Conservation (phyloP, 2,329 filamentous ascomycete species). For the Alternaria angustiovoidea region DNA sequence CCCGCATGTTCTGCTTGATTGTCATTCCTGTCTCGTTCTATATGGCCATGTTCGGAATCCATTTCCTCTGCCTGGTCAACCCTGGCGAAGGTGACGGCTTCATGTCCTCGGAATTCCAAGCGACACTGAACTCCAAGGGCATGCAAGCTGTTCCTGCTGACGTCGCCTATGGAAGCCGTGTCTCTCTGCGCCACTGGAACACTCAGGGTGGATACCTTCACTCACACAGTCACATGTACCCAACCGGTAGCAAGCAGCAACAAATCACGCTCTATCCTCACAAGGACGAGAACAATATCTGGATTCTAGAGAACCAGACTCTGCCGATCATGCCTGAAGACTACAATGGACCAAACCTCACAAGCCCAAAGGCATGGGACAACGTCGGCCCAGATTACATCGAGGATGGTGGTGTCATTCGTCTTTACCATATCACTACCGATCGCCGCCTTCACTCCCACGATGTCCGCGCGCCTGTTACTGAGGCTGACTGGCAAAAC, state of each 20-base stretch:
- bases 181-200: slow-evolving; percentile 91
- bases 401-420: slow-evolving; percentile 80
- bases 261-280: slow-evolving; percentile 98
- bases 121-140: slow-evolving; percentile 92
- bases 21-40: slow-evolving; percentile 90
- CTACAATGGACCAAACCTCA: slow-evolving; percentile 76
- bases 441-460: slow-evolving; percentile 94
- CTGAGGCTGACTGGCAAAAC: slow-evolving; percentile 77
- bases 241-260: slow-evolving; percentile 96
- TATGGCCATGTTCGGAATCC: slow-evolving; percentile 95
- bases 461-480: slow-evolving; percentile 72
- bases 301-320: slow-evolving; percentile 94
- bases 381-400: slow-evolving; percentile 73
- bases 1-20: slow-evolving; percentile 89
- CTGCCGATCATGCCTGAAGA: slow-evolving; percentile 72
- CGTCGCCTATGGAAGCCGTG: slow-evolving; percentile 85
- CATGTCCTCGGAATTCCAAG: slow-evolving; percentile 99
- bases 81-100: slow-evolving; percentile 98
- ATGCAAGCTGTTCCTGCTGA: slow-evolving; percentile 97
- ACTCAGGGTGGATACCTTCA: slow-evolving; percentile 98
- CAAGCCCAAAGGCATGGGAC: slow-evolving; percentile 87
- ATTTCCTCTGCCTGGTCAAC: slow-evolving; percentile 92
- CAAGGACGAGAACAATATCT: slow-evolving; percentile 98
- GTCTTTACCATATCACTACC: slow-evolving; percentile 83
- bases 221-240: slow-evolving; percentile 97